Percentiles rank a stretch among this genome's conserved stretches.
These are phyloP conservation scores for Rhamnella rubrinervis DNA, from an alignment of 331 rosid species.

Conservation along the genomic window DNA sequence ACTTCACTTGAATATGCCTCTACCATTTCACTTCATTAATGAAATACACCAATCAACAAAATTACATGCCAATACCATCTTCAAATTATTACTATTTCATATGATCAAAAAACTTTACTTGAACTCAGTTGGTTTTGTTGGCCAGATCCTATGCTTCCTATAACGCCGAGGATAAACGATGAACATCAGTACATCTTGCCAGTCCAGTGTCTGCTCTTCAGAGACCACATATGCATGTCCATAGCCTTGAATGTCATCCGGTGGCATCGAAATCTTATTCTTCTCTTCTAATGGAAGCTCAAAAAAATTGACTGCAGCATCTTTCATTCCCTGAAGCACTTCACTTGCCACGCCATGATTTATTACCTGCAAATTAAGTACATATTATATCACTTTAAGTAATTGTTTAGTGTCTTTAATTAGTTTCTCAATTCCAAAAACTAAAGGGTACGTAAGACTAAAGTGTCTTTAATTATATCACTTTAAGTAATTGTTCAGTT, in stretches of 20 bases:
- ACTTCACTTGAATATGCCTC: slow-evolving; percentile 37
- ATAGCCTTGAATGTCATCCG: slow-evolving; percentile 34
- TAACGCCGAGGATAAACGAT: slow-evolving; percentile 14
- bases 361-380: slow-evolving; percentile 18
- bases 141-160: slow-evolving; percentile 34
- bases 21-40: slow-evolving; percentile 23
- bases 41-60: not conserved
- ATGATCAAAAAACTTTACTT: slow-evolving; percentile 25
- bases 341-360: slow-evolving; percentile 38
- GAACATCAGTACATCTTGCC: slow-evolving; percentile 33
- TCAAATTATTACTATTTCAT: not conserved
- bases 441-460: not conserved
- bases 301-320: slow-evolving; percentile 25
- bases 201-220: slow-evolving; percentile 37
- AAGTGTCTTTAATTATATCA: too few species aligned
- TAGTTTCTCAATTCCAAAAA: too few species aligned
- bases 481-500: too few species aligned
- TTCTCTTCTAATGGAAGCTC: slow-evolving; percentile 43
- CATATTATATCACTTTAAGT: not conserved
- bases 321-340: slow-evolving; percentile 28
- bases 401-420: not conserved
- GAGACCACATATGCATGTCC: slow-evolving; percentile 32
- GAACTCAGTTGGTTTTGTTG: slow-evolving; percentile 30
- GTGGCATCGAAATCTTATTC: slow-evolving; percentile 21
- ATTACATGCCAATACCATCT: not conserved